phyloP scores from a whole-genome alignment of 75 land plant genomes.

The Chamaecyparis obtusa region DNA sequence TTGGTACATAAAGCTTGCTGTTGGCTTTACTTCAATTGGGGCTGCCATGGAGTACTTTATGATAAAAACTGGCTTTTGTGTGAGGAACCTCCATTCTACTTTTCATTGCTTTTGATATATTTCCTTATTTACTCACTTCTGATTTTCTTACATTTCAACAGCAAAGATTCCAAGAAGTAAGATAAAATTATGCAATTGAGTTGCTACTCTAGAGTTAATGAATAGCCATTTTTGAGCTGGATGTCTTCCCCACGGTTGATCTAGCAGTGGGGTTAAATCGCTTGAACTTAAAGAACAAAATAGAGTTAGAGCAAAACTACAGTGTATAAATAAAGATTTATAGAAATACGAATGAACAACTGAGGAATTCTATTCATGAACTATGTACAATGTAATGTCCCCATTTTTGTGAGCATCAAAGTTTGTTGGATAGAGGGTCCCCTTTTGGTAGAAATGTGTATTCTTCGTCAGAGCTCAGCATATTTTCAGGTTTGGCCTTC shows the following conservation, averaged over 20 bases:
- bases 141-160: neutral
- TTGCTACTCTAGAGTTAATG: neutral
- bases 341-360: no score
- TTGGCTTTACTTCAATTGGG: constrained; percentile 42
- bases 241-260: neutral
- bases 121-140: neutral
- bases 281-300: no score
- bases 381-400: no score
- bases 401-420: no score
- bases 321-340: no score
- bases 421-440: no score
- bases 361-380: no score
- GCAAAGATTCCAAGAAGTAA: neutral
- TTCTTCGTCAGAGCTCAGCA: no score
- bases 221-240: neutral
- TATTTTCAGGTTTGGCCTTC: no score
- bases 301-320: neutral
- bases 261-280: neutral
- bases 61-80: constrained; percentile 76
- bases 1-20: constrained; percentile 68
- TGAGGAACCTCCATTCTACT: constrained; percentile 39
- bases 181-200: neutral
- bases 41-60: constrained; percentile 74
- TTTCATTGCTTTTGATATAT: neutral
- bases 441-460: no score